These are phyloP conservation scores for Ettlia oleoabundans DNA, from an alignment of 139 green algal species.

Conservation along the genomic window DNA sequence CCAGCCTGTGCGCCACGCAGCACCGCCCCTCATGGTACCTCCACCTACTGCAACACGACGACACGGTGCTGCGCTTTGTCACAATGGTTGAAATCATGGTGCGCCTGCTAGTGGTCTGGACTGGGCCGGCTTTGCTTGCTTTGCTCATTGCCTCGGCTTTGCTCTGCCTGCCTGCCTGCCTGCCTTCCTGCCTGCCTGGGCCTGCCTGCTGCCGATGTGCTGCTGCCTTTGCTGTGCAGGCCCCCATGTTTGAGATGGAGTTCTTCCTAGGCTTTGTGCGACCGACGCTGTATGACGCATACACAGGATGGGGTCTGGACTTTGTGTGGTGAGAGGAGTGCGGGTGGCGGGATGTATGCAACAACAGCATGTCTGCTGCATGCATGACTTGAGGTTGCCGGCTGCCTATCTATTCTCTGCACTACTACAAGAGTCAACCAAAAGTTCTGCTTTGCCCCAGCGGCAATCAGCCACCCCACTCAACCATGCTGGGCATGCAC, in stretches of 20 bases:
- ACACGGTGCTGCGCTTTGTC: conserved; percentile 31
- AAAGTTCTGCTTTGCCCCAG: no score
- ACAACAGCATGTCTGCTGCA: background rate
- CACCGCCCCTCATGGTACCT: conserved; percentile 15
- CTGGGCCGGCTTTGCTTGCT: no score
- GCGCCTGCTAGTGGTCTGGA: background rate
- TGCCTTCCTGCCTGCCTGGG: background rate
- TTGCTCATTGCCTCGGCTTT: background rate
- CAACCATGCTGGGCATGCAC: no score
- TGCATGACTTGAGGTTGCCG: background rate
- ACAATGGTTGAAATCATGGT: conserved; percentile 57
- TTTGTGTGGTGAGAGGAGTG: conserved; percentile 52
- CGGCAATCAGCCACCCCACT: no score
- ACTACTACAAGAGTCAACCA: no score
- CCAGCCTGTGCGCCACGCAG: conserved; percentile 8
- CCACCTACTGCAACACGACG: conserved; percentile 15
- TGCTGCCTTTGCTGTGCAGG: no score
- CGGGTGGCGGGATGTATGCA: background rate
- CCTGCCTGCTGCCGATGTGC: no score
- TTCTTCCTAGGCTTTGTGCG: conserved; percentile 43
- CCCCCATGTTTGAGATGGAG: conserved; percentile 44
- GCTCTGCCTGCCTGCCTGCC: background rate
- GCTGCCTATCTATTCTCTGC: no score
- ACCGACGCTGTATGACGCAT: conserved; percentile 37
- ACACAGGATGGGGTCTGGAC: conserved; percentile 52